Percentiles rank a stretch among this genome's conserved stretches.
These are phyloP conservation scores for Scutellaria minor DNA, from an alignment of 257 asterid genomes.

Conservation along the genomic window DNA sequence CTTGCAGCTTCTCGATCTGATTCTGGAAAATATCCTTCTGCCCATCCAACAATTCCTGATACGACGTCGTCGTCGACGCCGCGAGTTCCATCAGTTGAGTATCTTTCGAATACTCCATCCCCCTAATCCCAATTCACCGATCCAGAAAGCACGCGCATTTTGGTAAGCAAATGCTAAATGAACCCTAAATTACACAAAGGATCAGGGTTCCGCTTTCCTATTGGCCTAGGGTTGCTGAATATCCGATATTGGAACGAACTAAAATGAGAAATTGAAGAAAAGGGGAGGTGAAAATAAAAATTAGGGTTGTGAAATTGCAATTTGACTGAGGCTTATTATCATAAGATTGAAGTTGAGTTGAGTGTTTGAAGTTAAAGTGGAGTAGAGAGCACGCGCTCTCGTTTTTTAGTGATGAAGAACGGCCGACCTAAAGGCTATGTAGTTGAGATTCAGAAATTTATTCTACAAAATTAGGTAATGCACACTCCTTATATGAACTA, in stretches of 20 bases:
- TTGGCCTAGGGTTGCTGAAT: constrained; percentile 16
- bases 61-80: constrained; percentile 57
- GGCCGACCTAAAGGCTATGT: no score
- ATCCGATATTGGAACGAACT: constrained; percentile 12
- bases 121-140: constrained; percentile 27
- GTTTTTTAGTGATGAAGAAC: no score
- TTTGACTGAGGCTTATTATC: constrained; percentile 20
- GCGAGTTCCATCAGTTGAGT: constrained; percentile 54
- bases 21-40: constrained; percentile 63
- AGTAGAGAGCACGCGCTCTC: constrained; percentile 26
- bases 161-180: constrained; percentile 4
- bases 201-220: background rate
- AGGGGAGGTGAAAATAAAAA: constrained; percentile 7
- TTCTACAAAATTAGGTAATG: no score
- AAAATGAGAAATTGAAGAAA: background rate
- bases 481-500: no score
- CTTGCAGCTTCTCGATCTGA: constrained; percentile 80
- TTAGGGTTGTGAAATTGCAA: constrained; percentile 37
- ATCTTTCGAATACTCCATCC: constrained; percentile 53
- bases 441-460: no score
- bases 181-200: background rate
- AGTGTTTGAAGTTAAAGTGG: background rate
- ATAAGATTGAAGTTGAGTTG: constrained; percentile 5
- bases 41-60: constrained; percentile 55
- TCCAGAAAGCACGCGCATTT: constrained; percentile 38